Base-by-base conservation (phyloP, 2,329 filamentous ascomycete species). In the Laburnicola sp. region DNA sequence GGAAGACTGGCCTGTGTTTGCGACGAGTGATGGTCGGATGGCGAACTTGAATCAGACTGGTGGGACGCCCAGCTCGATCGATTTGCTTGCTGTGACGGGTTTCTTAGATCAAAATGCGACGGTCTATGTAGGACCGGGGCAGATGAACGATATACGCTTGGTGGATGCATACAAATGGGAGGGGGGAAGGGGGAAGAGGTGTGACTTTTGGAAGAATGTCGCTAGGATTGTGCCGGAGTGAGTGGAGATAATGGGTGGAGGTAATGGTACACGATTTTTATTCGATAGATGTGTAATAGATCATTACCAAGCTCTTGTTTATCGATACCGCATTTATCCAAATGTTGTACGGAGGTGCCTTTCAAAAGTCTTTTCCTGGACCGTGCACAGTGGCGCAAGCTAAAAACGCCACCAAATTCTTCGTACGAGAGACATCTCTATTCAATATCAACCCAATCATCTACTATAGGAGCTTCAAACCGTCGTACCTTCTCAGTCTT, bases 81-180 rank as follows among this genome's bases (percentile, higher is more conserved):
- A 22, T 28, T 4, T 44, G 11, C 10, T 21, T 22, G 34, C 44
- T 5, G 22, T 27, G 3, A 30, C 22, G 7, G 25, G 26, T 4
- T 10, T 30, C 6, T 11, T 31, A 31, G 45, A 45, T 3, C 31
- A 34, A 4, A 56, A 46, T 39, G 50, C 53, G 1, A 58, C 54
- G 36, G 48, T 53, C 42, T 60, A 48, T 44, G 36, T 31, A 16
- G 61, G 46, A 3, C 54, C 58, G 6, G 60, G 54, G 4, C 32
- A 61, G 32, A 39, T 16, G 46, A 59, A 60, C 35, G 43, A 61
- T 16, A 39, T 64, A 10, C 42, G 28, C 1, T 7, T 62, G 30
- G 62, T 63, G 7, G 51, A 66, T 58, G 63, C 52, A 22, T 60
- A 54, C 28, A 31, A 21, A 10, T 65, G 63, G 63, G 63, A 65